These are phyloP conservation scores for Dimargaris cristalligena DNA, from an alignment of 192 early-diverging fungal species.

Conservation along the genomic window DNA sequence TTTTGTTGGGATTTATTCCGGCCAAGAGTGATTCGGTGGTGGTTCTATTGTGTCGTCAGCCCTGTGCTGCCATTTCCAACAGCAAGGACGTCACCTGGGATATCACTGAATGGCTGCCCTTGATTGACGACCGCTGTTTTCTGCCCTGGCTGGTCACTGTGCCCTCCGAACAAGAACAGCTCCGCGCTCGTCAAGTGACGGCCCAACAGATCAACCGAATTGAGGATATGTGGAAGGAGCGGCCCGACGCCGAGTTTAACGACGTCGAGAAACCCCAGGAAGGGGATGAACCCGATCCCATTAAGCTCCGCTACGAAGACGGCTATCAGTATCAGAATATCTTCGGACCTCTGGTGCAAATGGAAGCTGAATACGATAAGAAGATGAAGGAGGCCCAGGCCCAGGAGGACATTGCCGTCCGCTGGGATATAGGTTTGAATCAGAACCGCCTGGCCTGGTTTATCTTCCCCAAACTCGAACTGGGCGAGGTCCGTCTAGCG, in stretches of 20 bases:
- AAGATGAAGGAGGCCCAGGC: conserved; percentile 85
- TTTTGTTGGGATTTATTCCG: conserved; percentile 94
- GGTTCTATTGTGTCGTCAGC: conserved; percentile 84
- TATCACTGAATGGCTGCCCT: conserved; percentile 85
- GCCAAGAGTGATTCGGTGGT: conserved; percentile 97
- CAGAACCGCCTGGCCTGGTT: conserved; percentile 86
- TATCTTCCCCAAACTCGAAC: conserved; percentile 77
- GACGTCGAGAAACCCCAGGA: conserved; percentile 60
- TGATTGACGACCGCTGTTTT: conserved; percentile 90
- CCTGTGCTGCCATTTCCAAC: conserved; percentile 77
- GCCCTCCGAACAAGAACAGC: conserved; percentile 70
- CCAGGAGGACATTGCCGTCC: conserved; percentile 80
- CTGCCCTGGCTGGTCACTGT: conserved; percentile 87
- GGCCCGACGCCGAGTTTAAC: conserved; percentile 49
- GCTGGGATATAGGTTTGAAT: conserved; percentile 97
- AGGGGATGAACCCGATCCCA: conserved; percentile 68
- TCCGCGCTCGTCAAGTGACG: conserved; percentile 66
- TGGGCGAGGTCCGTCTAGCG: conserved; percentile 71
- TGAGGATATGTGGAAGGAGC: conserved; percentile 83
- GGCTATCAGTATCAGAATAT: conserved; percentile 95
- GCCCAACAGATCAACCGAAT: conserved; percentile 67
- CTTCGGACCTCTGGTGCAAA: conserved; percentile 83
- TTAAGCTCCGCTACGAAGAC: conserved; percentile 80
- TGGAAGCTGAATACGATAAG: conserved; percentile 88
- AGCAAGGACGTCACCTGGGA: conserved; percentile 96